These are phyloP conservation scores for Pelargonium myrrhifolium DNA, from an alignment of 441 rosid genomes.

Conservation along the genomic window DNA sequence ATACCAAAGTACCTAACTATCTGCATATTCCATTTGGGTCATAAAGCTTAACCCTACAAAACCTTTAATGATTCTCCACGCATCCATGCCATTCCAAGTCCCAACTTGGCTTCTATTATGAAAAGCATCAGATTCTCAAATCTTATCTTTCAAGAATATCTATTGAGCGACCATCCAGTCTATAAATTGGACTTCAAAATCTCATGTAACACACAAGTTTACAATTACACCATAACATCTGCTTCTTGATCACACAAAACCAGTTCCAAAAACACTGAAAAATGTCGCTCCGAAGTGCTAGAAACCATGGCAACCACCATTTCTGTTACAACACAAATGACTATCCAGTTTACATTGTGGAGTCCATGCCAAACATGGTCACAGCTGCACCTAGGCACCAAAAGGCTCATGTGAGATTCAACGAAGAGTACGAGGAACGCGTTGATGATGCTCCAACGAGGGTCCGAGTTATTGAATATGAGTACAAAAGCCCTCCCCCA, in stretches of 20 bases:
- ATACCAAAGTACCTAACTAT: not conserved
- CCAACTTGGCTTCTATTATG: not conserved
- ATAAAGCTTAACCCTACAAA: not conserved
- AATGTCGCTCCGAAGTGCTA: constrained; percentile 2
- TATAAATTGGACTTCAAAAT: not conserved
- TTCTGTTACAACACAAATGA: not conserved
- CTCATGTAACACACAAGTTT: not conserved
- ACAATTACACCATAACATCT: not conserved
- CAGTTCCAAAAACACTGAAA: not conserved
- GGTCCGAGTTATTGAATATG: constrained; percentile 6
- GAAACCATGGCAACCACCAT: not conserved
- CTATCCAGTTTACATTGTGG: not conserved
- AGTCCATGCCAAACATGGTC: not conserved
- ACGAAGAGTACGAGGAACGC: not conserved
- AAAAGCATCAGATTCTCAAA: not conserved
- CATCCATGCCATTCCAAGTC: not conserved
- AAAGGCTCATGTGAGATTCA: not conserved
- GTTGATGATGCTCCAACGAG: not conserved
- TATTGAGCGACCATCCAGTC: not conserved
- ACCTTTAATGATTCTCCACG: not conserved
- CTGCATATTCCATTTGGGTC: not conserved
- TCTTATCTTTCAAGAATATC: not conserved
- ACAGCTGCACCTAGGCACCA: not conserved
- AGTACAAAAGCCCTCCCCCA: not conserved
- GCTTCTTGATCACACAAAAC: not conserved